phyloP scores from a whole-genome alignment of 2,329 filamentous ascomycete species.

The Cordyceps fumosorosea region DNA sequence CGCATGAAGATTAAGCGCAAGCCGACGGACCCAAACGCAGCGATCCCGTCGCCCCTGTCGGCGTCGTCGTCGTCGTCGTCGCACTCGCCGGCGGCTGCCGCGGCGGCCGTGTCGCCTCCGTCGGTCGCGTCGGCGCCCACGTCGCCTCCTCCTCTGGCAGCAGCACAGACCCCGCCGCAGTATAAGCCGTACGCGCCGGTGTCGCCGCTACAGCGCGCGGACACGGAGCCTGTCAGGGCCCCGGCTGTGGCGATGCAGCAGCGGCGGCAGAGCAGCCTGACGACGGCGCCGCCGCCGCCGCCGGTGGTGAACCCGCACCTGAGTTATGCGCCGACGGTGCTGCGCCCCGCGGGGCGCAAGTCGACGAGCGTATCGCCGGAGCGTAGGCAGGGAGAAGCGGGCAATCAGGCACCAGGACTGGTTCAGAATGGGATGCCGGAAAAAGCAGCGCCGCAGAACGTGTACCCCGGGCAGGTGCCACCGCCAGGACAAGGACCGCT shows the following conservation, averaged over 20 bases:
- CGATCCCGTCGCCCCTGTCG: background rate
- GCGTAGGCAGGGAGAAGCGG: background rate
- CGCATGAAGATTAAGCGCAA: constrained; percentile 9
- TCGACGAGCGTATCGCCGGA: constrained; percentile 12
- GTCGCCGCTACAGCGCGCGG: background rate
- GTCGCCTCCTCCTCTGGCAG: background rate
- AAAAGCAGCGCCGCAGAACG: background rate
- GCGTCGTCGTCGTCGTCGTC: background rate
- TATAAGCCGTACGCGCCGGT: constrained; percentile 4
- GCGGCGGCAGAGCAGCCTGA: background rate
- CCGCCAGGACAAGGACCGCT: background rate
- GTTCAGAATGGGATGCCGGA: background rate
- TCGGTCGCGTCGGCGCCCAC: background rate
- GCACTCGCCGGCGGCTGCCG: background rate
- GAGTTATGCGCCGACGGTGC: constrained; percentile 3
- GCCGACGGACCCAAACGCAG: background rate
- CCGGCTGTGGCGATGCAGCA: background rate
- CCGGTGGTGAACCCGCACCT: background rate
- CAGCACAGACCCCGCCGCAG: background rate
- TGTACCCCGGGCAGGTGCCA: background rate
- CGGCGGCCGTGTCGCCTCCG: background rate
- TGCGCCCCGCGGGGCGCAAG: constrained; percentile 2
- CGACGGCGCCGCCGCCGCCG: background rate
- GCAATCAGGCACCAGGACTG: background rate
- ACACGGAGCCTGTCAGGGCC: background rate